A percentile compares a stretch with the other conserved stretches of the same genome.
Conservation (phyloP, 352 stramenopile species). For the Sclerospora graminicola region DNA sequence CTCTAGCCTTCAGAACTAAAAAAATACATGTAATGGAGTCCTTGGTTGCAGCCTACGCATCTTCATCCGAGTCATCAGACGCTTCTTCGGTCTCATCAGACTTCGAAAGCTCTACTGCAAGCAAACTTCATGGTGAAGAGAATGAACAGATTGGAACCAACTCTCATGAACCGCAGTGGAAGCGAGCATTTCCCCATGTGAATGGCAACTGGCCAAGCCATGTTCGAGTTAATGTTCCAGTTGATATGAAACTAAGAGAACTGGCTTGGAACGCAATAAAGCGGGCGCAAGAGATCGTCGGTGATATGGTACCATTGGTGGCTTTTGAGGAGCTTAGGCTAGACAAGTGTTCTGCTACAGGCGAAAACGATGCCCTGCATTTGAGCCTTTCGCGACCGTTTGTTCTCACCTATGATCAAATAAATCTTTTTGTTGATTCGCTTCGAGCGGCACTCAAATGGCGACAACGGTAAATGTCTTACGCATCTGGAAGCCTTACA, state of each 20-base stretch:
- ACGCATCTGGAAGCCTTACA: background rate
- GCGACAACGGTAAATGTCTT: conserved; percentile 36
- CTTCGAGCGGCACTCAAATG: conserved; percentile 62
- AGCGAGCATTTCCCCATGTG: conserved; percentile 57
- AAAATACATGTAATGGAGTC: conserved; percentile 25
- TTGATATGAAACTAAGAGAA: conserved; percentile 15
- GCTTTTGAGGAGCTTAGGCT: conserved; percentile 19
- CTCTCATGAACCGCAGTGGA: conserved; percentile 27
- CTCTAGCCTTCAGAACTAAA: background rate
- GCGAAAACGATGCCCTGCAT: conserved; percentile 22
- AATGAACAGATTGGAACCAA: conserved; percentile 18
- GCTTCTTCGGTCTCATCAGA: conserved; percentile 12
- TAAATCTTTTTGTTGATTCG: conserved; percentile 52
- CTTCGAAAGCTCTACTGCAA: conserved; percentile 1
- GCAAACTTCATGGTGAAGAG: background rate
- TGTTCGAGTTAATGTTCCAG: conserved; percentile 34
- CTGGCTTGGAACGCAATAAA: conserved; percentile 21
- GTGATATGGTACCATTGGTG: conserved; percentile 21
- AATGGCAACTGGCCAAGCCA: conserved; percentile 80
- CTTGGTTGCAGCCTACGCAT: conserved; percentile 26
- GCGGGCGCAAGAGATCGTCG: conserved; percentile 19
- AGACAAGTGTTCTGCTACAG: background rate
- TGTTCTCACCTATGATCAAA: conserved; percentile 56
- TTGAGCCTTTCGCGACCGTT: conserved; percentile 76
- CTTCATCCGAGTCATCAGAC: conserved; percentile 17